phyloP scores from a whole-genome alignment of 257 asterid species.

The Jacaranda mimosifolia region DNA sequence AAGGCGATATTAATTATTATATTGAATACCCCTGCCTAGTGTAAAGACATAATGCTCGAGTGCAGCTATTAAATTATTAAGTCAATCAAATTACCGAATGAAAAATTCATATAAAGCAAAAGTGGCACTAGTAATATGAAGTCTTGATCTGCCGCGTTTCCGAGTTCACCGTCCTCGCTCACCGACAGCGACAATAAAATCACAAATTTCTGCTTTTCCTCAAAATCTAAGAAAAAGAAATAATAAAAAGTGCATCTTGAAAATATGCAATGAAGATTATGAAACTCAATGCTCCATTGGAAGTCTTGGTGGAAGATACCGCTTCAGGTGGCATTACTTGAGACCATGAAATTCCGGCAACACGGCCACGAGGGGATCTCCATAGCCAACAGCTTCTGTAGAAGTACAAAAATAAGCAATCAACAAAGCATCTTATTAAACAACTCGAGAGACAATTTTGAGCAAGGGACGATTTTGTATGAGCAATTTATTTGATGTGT shows the following conservation, averaged over 20 bases:
- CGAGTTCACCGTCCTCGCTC: no score
- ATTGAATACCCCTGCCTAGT: not conserved
- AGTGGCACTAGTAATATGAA: no score
- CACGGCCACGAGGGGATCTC: slow-evolving; percentile 62
- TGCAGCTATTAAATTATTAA: no score
- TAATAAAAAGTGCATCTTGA: slow-evolving; percentile 4
- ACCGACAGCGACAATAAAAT: not conserved
- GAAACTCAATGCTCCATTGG: slow-evolving; percentile 15
- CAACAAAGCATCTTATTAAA: not conserved
- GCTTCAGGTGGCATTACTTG: slow-evolving; percentile 42
- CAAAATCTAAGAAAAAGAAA: not conserved
- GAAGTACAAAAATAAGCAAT: slow-evolving; percentile 10
- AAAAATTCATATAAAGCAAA: no score
- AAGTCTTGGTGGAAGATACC: not conserved
- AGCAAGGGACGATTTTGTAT: not conserved
- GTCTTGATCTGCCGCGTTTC: no score
- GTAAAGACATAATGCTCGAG: not conserved
- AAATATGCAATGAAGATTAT: not conserved
- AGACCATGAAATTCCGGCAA: slow-evolving; percentile 63
- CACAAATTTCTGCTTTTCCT: not conserved
- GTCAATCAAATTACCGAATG: no score
- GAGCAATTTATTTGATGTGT: not conserved
- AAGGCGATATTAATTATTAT: not conserved
- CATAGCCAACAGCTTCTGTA: slow-evolving; percentile 70
- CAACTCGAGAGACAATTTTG: not conserved